These are phyloP conservation scores for Durusdinium trenchii DNA, from an alignment of 73 alveolate species.

Conservation along the genomic window DNA sequence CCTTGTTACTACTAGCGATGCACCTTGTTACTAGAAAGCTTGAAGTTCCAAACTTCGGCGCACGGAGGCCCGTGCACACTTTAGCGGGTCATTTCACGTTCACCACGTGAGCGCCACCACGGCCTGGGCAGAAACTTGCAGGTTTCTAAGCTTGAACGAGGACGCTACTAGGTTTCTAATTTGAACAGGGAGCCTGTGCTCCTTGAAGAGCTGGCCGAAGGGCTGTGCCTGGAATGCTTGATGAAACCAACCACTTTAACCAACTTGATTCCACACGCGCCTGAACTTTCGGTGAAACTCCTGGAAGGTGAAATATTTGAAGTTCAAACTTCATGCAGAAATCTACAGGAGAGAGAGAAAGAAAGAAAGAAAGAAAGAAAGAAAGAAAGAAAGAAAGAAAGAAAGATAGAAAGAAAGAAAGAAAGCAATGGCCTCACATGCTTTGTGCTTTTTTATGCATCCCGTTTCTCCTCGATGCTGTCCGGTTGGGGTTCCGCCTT, in stretches of 20 bases:
- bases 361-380: no score
- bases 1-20: no score
- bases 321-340: no score
- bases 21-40: no score
- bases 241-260: background rate
- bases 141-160: background rate
- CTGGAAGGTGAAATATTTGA: background rate
- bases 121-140: background rate
- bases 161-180: no score
- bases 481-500: slow-evolving; percentile 70
- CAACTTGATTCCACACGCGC: background rate
- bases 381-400: no score
- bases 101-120: slow-evolving; percentile 61
- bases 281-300: slow-evolving; percentile 59
- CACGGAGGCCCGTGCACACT: no score
- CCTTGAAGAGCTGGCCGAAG: slow-evolving; percentile 63
- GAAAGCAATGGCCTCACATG: no score
- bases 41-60: no score
- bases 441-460: no score
- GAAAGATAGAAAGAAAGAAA: no score
- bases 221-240: slow-evolving; percentile 34
- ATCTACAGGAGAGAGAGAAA: no score
- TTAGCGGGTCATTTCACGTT: slow-evolving; percentile 18
- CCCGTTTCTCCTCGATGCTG: background rate
- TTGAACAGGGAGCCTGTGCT: background rate